Base-by-base conservation (phyloP, 345 rosid genomes). In the Rhodomyrtus tomentosa region DNA sequence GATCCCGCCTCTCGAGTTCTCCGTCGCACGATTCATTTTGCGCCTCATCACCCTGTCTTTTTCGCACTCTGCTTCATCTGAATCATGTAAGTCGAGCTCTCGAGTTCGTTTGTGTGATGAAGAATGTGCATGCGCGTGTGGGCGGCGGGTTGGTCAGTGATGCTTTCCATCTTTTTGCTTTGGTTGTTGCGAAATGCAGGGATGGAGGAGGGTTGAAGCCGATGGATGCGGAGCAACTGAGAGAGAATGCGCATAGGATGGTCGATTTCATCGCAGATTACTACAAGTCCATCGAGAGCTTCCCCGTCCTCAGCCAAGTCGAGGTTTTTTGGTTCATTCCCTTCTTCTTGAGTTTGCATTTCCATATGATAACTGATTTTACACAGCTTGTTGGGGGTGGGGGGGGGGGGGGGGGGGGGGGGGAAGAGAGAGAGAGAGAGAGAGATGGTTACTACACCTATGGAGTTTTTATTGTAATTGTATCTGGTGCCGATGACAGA, bases 201-300 rank as follows among this genome's bases (percentile, higher is more conserved):
- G 76, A 68, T 10, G 76, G 2, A 18, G 22, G 12, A 36, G 22
- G 24, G 25, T 73, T 92, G 89, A 91, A 90, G 88, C 88, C 95
- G 29, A 94, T 94, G 96, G 95, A 93, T 50, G 92, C 96, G 2
- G 94, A 94, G 89, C 96, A 94, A 85, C 88, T 94, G 83, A 89
- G 96, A 80, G 96, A 93, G 86, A 83, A 89, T 81, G 98, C 91
- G 49, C 96, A 95, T 85, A 90, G 86, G 87, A 96, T 96, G 99
- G 96, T 96, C 32, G 98, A 95, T 88, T 96, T 96, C 88, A 93
- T 96, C 85, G 99, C 98, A 12, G 98, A 96, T 88, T 96, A 95
- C 90, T 96, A 96, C 92, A 87, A 91, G 84, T 68, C 92, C 86
- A 90, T 96, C 36, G 98, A 95, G 88, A 73, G 48, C 59, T 92